Base-by-base conservation (phyloP, 2,329 filamentous ascomycete species). In the Aotearoamyces nothofagi region DNA sequence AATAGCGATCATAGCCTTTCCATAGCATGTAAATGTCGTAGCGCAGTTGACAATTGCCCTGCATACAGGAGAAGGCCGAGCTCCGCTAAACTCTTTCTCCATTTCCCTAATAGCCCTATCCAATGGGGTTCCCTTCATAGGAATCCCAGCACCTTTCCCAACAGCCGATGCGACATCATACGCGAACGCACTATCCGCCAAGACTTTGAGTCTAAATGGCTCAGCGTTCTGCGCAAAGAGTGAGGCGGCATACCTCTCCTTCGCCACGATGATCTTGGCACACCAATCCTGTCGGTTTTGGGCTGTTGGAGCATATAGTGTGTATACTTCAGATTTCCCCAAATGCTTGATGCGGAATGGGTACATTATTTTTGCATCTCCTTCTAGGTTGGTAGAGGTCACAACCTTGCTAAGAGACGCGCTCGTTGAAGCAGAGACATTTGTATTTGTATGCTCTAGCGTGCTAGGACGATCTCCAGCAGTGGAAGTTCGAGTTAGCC, bases 311-410 rank as follows among this genome's bases (percentile, higher is more conserved):
- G 87, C 86, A 50, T 92, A 96, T 2, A 98, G 60, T 0, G 80
- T 93, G 51, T 94, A 96, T 1, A 82, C 76, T 41, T 93, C 86
- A 26, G 56, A 50, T 37, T 92, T 81, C 9, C 92, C 90, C 12
- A 98, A 67, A 56, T 98, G 90, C 57, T 94, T 94, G 49, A 98
- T 72, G 40, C 76, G 76, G 69, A 98, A 98, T 0, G 92, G 90
- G 49, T 86, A 98, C 42, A 98, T 77, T 3, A 41, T 34, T 30
- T 36, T 44, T 13, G 44, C 39, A 36, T 50, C 47, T 22, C 46
- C 46, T 4, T 73, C 70, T 11, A 67, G 47, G 3, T 56, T 53
- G 1, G 58, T 61, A 8, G 49, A 52, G 5, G 58, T 52, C 9
- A 60, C 56, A 26, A 66, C 48, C 2, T 56, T 59, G 29, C 59